Conservation (phyloP, 208 protist species). For the Leishmania martiniquensis region DNA sequence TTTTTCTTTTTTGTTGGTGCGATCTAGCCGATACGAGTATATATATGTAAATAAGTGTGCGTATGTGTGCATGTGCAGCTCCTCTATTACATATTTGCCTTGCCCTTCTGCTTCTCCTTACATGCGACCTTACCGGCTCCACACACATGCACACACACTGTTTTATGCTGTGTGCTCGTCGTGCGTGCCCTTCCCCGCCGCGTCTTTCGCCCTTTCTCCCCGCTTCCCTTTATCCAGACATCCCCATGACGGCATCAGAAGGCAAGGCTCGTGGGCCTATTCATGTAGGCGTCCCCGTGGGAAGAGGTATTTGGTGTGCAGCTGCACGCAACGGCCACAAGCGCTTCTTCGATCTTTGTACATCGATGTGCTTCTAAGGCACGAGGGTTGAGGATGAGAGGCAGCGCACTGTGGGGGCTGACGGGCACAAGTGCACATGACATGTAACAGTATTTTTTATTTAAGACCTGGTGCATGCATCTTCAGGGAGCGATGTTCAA, state of each 20-base stretch:
- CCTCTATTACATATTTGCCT: neutral
- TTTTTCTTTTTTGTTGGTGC: neutral
- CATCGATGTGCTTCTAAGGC: neutral
- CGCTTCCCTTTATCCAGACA: neutral
- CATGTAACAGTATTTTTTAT: neutral
- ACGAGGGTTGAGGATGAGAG: neutral
- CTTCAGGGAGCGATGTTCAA: neutral
- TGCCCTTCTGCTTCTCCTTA: neutral
- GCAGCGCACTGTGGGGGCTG: neutral
- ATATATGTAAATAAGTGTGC: too few species aligned
- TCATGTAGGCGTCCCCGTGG: neutral
- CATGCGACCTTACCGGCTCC: neutral
- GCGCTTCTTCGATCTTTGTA: neutral
- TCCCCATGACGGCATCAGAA: neutral
- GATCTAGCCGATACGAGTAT: neutral
- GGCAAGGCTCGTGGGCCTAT: too few species aligned
- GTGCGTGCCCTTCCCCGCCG: neutral
- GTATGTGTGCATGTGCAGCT: too few species aligned
- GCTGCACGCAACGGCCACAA: neutral
- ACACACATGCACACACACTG: neutral
- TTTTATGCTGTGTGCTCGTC: neutral
- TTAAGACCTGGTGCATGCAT: neutral
- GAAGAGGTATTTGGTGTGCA: neutral
- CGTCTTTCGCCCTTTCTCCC: neutral
- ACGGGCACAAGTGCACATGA: neutral